Evolutionary conservation across 805 yeast species (phyloP).

Genomic region (Metschnikowia vanudenii): DNA sequence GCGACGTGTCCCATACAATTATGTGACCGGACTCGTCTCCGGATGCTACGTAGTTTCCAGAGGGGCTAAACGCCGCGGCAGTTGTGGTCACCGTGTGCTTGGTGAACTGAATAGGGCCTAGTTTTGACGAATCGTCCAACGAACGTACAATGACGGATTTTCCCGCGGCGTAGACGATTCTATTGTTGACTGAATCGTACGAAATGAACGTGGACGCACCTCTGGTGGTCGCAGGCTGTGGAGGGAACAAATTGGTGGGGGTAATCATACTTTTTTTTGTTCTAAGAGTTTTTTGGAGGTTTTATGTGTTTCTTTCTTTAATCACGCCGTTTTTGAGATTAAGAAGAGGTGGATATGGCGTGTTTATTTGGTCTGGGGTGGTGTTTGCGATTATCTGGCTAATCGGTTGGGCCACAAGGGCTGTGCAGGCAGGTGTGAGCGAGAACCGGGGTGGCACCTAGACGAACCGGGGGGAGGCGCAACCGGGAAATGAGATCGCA

Average conservation of each 20-base stretch:
- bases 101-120: conserved; percentile 58
- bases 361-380: not conserved
- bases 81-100: conserved; percentile 73
- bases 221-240: conserved; percentile 76
- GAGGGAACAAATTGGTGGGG: conserved; percentile 50
- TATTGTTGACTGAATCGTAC: conserved; percentile 64
- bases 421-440: not conserved
- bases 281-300: too few species aligned
- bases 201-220: conserved; percentile 71
- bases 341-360: not conserved
- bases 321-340: too few species aligned
- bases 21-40: conserved; percentile 92
- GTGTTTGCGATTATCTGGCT: not conserved
- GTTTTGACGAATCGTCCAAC: conserved; percentile 48
- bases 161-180: conserved; percentile 80
- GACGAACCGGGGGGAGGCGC: too few species aligned
- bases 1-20: conserved; percentile 72
- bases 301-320: too few species aligned
- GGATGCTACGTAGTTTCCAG: conserved; percentile 86
- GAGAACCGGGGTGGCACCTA: not conserved
- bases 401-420: not conserved
- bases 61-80: conserved; percentile 83
- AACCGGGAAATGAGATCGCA: too few species aligned
- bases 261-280: conserved; percentile 19
- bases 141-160: conserved; percentile 74